A percentile compares a stretch with the other conserved stretches of the same genome.
Conservation (phyloP, 306 rosid genomes). For the Abrus precatorius region DNA sequence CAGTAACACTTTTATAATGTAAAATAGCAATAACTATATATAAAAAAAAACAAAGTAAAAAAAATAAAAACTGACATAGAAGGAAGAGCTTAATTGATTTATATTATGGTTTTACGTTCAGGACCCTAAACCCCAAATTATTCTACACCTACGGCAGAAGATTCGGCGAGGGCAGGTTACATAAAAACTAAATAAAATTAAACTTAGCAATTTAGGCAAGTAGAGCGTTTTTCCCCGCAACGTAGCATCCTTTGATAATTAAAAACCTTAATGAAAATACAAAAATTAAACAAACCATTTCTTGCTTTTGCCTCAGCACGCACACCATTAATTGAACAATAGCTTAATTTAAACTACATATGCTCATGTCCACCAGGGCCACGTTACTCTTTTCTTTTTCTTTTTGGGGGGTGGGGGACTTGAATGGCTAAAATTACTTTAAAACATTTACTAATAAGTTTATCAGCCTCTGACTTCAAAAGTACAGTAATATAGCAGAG, state of each 20-base stretch:
- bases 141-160: not conserved
- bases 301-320: slow-evolving; percentile 44
- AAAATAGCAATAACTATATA: too few relatives aligned
- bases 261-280: slow-evolving; percentile 24
- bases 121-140: not conserved
- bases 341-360: slow-evolving; percentile 19
- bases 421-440: slow-evolving; percentile 40
- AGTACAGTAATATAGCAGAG: slow-evolving; percentile 48
- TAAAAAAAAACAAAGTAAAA: too few relatives aligned
- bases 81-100: not conserved
- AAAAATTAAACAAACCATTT: slow-evolving; percentile 42
- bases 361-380: slow-evolving; percentile 32
- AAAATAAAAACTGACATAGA: not conserved
- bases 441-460: slow-evolving; percentile 30
- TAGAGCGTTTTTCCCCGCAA: not conserved
- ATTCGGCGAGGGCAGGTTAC: not conserved
- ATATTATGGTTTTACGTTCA: not conserved
- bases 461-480: slow-evolving; percentile 44
- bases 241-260: not conserved
- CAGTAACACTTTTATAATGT: too few relatives aligned
- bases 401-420: not conserved
- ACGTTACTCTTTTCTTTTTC: slow-evolving; percentile 11
- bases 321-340: slow-evolving; percentile 15
- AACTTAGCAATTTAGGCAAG: not conserved
- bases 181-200: not conserved